phyloP scores from a whole-genome alignment of 139 green algal genomes.

The Chlorella sorokiniana region DNA sequence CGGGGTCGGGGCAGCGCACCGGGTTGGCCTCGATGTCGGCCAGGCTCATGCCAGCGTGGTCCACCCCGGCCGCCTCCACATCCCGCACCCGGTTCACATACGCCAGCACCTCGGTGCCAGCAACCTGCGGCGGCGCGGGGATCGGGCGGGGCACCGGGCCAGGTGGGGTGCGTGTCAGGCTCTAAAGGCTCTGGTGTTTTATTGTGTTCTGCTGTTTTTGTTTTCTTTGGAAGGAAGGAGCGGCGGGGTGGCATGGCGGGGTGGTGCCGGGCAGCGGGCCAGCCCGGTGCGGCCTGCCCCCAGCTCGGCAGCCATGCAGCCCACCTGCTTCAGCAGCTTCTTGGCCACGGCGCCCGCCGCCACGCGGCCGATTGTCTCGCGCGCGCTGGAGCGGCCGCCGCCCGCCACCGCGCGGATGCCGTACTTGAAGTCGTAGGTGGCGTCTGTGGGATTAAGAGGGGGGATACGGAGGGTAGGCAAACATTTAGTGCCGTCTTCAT shows the following conservation, averaged over 20 bases:
- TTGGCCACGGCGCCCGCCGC: slow-evolving; percentile 97
- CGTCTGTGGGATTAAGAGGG: slow-evolving; percentile 70
- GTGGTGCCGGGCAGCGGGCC: too few relatives aligned
- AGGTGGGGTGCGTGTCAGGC: not conserved
- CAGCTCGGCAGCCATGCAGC: slow-evolving; percentile 67
- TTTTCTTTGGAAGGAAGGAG: too few relatives aligned
- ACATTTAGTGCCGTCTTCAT: too few relatives aligned
- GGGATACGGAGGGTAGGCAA: not conserved
- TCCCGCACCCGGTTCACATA: slow-evolving; percentile 91
- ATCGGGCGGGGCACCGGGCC: not conserved
- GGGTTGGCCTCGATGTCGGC: slow-evolving; percentile 95
- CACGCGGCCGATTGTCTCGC: slow-evolving; percentile 98
- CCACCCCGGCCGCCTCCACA: slow-evolving; percentile 69
- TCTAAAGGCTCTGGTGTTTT: not conserved
- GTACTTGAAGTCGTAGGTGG: slow-evolving; percentile 99
- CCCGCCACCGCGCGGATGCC: slow-evolving; percentile 94
- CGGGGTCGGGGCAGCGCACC: slow-evolving; percentile 92
- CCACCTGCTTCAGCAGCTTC: slow-evolving; percentile 89
- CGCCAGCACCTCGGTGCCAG: slow-evolving; percentile 79
- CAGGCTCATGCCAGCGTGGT: slow-evolving; percentile 80
- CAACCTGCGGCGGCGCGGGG: not conserved
- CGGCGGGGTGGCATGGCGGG: too few relatives aligned
- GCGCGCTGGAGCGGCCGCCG: slow-evolving; percentile 92
- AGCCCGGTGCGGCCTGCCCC: too few relatives aligned
- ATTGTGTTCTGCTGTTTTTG: too few relatives aligned